Evolutionary conservation across 257 asterid species (phyloP).

Genomic region (Solanum tacnaense): DNA sequence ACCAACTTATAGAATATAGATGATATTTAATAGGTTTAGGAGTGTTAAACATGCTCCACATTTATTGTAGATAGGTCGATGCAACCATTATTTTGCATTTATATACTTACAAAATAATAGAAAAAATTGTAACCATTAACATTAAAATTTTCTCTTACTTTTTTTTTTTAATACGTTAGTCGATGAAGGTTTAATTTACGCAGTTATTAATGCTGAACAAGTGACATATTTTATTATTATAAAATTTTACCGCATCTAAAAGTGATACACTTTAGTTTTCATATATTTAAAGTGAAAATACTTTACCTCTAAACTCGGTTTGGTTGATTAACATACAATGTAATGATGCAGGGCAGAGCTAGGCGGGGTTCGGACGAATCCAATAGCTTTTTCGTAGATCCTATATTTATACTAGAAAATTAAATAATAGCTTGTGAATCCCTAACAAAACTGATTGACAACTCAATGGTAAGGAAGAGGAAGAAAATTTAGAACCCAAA

Average conservation of each 20-base stretch:
- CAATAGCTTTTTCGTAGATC: too few relatives aligned
- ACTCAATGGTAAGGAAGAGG: too few relatives aligned
- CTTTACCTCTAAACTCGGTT: not conserved
- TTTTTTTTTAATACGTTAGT: not conserved
- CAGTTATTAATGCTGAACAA: not conserved
- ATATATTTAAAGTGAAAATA: not conserved
- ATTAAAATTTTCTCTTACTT: not conserved
- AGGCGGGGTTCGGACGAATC: rapidly evolving
- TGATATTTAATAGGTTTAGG: not conserved
- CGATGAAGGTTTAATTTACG: not conserved
- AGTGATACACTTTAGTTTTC: not conserved
- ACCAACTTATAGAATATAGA: not conserved
- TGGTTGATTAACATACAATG: not conserved
- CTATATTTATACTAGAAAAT: too few relatives aligned
- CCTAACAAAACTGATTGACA: too few relatives aligned
- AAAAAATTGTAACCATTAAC: not conserved
- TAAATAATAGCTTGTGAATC: too few relatives aligned
- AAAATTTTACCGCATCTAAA: not conserved
- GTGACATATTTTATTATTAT: not conserved
- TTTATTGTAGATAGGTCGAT: not conserved
- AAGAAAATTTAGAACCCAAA: too few relatives aligned
- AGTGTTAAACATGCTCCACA: not conserved
- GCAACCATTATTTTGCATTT: not conserved
- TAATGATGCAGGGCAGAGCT: too few relatives aligned
- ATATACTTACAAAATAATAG: not conserved